Evolutionary conservation across 257 asterid species (phyloP).

Genomic region (Mentha longifolia): DNA sequence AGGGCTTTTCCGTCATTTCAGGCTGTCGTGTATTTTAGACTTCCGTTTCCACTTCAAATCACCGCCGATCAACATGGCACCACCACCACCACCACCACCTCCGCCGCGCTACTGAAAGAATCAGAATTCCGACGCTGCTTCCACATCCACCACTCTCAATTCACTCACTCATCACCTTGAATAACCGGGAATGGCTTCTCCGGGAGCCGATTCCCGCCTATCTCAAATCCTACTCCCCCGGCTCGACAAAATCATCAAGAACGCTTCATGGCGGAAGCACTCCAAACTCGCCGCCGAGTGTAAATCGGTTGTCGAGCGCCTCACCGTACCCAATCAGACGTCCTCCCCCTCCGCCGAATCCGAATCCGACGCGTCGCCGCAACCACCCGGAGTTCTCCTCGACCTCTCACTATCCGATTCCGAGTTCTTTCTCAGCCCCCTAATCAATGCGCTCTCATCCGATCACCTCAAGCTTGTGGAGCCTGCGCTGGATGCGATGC

Average conservation of each 20-base stretch:
- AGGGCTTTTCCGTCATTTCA: conserved; percentile 21
- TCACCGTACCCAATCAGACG: conserved; percentile 55
- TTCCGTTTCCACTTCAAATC: conserved; percentile 25
- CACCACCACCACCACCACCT: conserved; percentile 3
- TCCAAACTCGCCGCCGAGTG: conserved; percentile 84
- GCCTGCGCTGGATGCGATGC: conserved; percentile 90
- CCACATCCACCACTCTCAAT: conserved; percentile 14
- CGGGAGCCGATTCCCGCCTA: conserved; percentile 97
- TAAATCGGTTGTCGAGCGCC: conserved; percentile 80
- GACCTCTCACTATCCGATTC: conserved; percentile 78
- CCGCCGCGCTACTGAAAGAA: conserved; percentile 12
- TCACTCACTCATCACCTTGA: conserved; percentile 25
- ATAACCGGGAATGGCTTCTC: conserved; percentile 86
- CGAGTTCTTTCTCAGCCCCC: conserved; percentile 73
- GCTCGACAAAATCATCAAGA: conserved; percentile 84
- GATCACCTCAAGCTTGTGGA: conserved; percentile 75
- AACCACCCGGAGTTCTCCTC: conserved; percentile 82
- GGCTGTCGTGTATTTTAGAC: conserved; percentile 6
- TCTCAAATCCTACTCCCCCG: conserved; percentile 68
- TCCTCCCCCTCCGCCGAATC: conserved; percentile 55
- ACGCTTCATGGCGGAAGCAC: conserved; percentile 95
- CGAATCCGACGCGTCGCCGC: conserved; percentile 53
- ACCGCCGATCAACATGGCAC: conserved; percentile 24
- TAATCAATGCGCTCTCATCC: conserved; percentile 70
- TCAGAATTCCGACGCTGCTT: background rate